phyloP scores from a whole-genome alignment of 2,329 filamentous ascomycete genomes.

The Phoma sp. region DNA sequence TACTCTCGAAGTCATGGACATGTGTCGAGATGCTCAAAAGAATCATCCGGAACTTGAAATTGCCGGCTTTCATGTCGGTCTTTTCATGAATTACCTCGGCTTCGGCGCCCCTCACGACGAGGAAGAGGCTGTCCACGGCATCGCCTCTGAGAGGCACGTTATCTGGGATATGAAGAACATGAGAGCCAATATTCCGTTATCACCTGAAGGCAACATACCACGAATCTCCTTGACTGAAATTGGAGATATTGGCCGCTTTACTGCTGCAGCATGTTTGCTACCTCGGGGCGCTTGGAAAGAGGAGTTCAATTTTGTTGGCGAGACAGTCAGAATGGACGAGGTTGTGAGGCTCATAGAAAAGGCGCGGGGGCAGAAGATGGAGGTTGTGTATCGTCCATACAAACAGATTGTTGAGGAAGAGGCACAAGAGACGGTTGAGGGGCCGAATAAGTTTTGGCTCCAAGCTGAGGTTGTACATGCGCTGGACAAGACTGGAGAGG shows the following conservation, averaged over 20 bases:
- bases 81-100: constrained; percentile 48
- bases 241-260: constrained; percentile 41
- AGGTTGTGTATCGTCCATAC: constrained; percentile 22
- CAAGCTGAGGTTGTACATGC: constrained; percentile 18
- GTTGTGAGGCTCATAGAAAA: constrained; percentile 31
- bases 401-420: constrained; percentile 20
- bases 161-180: constrained; percentile 22
- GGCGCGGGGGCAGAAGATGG: constrained; percentile 26
- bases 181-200: constrained; percentile 37
- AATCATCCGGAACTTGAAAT: constrained; percentile 33
- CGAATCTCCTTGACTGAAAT: constrained; percentile 42
- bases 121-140: constrained; percentile 26
- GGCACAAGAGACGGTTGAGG: constrained; percentile 9
- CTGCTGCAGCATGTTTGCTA: constrained; percentile 40
- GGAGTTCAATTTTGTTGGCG: constrained; percentile 44
- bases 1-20: constrained; percentile 34
- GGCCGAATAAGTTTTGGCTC: constrained; percentile 20
- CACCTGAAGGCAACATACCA: constrained; percentile 28
- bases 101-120: constrained; percentile 27
- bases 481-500: constrained; percentile 16
- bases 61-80: constrained; percentile 39
- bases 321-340: constrained; percentile 35
- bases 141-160: constrained; percentile 23
- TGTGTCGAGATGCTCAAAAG: constrained; percentile 23
- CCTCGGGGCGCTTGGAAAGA: constrained; percentile 31